phyloP scores from a whole-genome alignment of 2,329 filamentous ascomycete species.

The Botryotinia calthae region DNA sequence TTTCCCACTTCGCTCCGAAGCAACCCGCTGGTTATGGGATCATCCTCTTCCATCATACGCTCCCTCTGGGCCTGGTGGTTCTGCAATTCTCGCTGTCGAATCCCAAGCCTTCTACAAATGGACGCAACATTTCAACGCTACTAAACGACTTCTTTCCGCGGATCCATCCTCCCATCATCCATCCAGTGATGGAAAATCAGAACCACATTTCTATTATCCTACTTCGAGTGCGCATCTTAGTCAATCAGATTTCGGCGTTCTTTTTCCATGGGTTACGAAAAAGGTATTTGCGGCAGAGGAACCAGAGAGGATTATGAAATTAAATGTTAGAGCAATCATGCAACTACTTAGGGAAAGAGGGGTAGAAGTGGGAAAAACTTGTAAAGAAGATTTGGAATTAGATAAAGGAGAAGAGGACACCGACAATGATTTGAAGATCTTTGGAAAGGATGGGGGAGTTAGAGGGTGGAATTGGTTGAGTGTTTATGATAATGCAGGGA shows the following conservation, averaged over 20 bases:
- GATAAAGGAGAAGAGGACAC: slow-evolving; percentile 22
- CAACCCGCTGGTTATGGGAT: slow-evolving; percentile 63
- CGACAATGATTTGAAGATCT: slow-evolving; percentile 32
- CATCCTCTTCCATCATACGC: slow-evolving; percentile 69
- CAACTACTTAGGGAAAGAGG: slow-evolving; percentile 54
- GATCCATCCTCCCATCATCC: slow-evolving; percentile 45
- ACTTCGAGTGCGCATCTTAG: slow-evolving; percentile 72
- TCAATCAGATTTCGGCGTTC: slow-evolving; percentile 78
- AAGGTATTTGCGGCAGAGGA: slow-evolving; percentile 56
- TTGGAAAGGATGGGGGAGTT: slow-evolving; percentile 29
- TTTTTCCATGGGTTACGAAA: slow-evolving; percentile 71
- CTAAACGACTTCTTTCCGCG: slow-evolving; percentile 62
- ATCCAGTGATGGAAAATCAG: slow-evolving; percentile 35
- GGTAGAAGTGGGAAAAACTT: slow-evolving; percentile 51
- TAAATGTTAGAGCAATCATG: slow-evolving; percentile 58
- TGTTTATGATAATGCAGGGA: slow-evolving; percentile 13
- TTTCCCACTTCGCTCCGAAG: slow-evolving; percentile 64
- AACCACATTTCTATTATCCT: slow-evolving; percentile 73
- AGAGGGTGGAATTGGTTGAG: slow-evolving; percentile 37
- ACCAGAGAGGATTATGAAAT: slow-evolving; percentile 56
- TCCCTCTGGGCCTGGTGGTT: slow-evolving; percentile 52
- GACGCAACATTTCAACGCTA: slow-evolving; percentile 67
- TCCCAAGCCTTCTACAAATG: slow-evolving; percentile 79
- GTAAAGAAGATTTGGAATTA: slow-evolving; percentile 41
- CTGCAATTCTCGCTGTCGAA: slow-evolving; percentile 65